phyloP scores from a whole-genome alignment of 495 filamentous ascomycete species.

The Aspergillus cavernicola region DNA sequence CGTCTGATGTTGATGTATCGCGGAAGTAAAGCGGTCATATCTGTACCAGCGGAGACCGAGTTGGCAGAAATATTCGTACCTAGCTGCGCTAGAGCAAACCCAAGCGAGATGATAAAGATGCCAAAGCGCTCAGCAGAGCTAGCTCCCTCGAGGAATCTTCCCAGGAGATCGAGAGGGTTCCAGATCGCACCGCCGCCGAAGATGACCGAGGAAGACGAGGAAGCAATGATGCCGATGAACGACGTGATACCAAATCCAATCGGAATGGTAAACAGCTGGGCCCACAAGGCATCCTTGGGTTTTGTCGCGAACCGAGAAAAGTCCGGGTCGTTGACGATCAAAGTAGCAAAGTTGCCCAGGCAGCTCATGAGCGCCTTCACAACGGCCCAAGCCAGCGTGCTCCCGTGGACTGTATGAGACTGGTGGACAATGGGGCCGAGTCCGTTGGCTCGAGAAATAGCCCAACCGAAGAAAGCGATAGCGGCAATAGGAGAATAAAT shows the following conservation, averaged over 20 bases:
- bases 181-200: slow-evolving; percentile 72
- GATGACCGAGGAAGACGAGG: slow-evolving; percentile 77
- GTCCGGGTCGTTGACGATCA: slow-evolving; percentile 78
- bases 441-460: slow-evolving; percentile 76
- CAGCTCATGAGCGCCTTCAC: slow-evolving; percentile 82
- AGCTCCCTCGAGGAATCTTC: slow-evolving; percentile 68
- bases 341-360: slow-evolving; percentile 89
- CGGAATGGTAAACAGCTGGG: slow-evolving; percentile 84
- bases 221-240: slow-evolving; percentile 92
- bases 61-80: slow-evolving; percentile 95
- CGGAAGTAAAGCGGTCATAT: slow-evolving; percentile 86
- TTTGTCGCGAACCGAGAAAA: slow-evolving; percentile 83
- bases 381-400: slow-evolving; percentile 73
- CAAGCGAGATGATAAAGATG: slow-evolving; percentile 79
- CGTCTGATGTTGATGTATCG: slow-evolving; percentile 85
- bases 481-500: slow-evolving; percentile 81
- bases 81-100: slow-evolving; percentile 82
- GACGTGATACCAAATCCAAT: slow-evolving; percentile 83
- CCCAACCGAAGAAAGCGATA: slow-evolving; percentile 88
- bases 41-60: slow-evolving; percentile 83
- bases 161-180: slow-evolving; percentile 78
- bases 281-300: slow-evolving; percentile 81
- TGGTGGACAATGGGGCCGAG: slow-evolving; percentile 83
- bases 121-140: slow-evolving; percentile 76
- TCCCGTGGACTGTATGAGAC: slow-evolving; percentile 59